Evolutionary conservation across 495 filamentous ascomycete species (phyloP), one percentile per base, ranked within the genome.

Genomic region (Peziza echinospora): DNA sequence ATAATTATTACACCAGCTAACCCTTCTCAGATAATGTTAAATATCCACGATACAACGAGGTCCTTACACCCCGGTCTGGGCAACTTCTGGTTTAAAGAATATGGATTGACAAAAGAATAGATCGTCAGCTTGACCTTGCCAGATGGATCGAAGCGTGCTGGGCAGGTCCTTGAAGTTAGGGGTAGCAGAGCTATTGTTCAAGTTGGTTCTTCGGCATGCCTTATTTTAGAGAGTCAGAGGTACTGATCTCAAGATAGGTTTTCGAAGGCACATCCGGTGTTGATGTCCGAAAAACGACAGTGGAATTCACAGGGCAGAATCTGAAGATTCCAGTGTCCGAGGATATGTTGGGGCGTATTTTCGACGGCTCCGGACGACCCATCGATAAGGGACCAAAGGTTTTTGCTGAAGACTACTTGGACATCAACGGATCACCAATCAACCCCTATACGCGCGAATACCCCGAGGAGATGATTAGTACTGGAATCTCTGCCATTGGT

Each of bases 341-440:
- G 65, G 91, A 96, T 68, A 99, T 99, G 91, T 66, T 96, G 64
- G 91, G 91, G 52, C 84, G 91, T 66, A 84, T 93, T 60, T 99
- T 99, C 62, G 86, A 99, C 66, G 91, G 91, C 58, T 94, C 87
- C 30, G 91, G 91, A 53, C 77, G 85, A 63, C 77, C 91, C 43
- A 96, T 96, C 59, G 91, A 99, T 66, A 96, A 96, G 68, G 91
- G 91, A 22, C 91, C 91, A 17, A 94, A 94, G 67, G 91, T 99
- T 53, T 66, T 99, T 47, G 87, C 91, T 26, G 91, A 99, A 64
- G 87, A 99, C 52, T 94, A 86, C 60, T 68, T 99, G 54, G 91
- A 99, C 64, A 99, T 96, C 70, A 99, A 99, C 67, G 91, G 91
- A 61, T 86, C 82, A 63, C 89, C 91, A 41, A 99, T 99, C 65